phyloP scores from a whole-genome alignment of 176 grass and related monocot species.

The Avena sativa region DNA sequence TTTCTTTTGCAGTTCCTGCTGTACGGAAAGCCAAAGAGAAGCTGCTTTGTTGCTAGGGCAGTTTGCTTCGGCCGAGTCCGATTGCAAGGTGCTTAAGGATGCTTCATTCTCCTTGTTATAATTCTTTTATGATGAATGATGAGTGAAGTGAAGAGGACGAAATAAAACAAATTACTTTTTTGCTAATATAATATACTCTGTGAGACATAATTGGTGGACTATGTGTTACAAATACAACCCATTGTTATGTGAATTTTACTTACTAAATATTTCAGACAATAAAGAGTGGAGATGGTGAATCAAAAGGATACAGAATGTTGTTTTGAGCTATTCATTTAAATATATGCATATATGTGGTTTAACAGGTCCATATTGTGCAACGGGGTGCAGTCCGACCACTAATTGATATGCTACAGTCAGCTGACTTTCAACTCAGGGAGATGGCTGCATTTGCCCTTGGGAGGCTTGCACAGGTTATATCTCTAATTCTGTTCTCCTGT shows the following conservation, averaged over 20 bases:
- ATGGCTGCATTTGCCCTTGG: constrained; percentile 99
- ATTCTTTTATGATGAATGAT: constrained; percentile 26
- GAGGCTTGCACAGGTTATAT: constrained; percentile 92
- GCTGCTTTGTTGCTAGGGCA: constrained; percentile 97
- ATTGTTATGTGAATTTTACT: neutral
- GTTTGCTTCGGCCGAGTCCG: constrained; percentile 97
- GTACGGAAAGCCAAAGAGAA: constrained; percentile 99
- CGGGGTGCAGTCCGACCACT: constrained; percentile 87
- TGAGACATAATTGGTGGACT: neutral
- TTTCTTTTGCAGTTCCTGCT: constrained; percentile 74
- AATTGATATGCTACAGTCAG: constrained; percentile 97
- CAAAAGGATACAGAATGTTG: constrained; percentile 1
- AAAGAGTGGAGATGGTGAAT: neutral
- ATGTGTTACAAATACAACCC: constrained; percentile 24
- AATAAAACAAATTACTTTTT: constrained; percentile 20
- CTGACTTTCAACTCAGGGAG: constrained; percentile 92
- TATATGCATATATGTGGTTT: constrained; percentile 32
- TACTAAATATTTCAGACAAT: neutral
- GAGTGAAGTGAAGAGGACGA: neutral
- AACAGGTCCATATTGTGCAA: constrained; percentile 98
- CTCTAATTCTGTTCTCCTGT: constrained; percentile 27
- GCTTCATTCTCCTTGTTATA: constrained; percentile 25
- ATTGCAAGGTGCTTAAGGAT: constrained; percentile 79
- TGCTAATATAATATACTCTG: constrained; percentile 4
- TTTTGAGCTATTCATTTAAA: constrained; percentile 16